Percentiles rank a stretch among this genome's conserved stretches.
phyloP scores from a whole-genome alignment of 1,139 yeast genomes.

The Blastobotrys arbuscula region DNA sequence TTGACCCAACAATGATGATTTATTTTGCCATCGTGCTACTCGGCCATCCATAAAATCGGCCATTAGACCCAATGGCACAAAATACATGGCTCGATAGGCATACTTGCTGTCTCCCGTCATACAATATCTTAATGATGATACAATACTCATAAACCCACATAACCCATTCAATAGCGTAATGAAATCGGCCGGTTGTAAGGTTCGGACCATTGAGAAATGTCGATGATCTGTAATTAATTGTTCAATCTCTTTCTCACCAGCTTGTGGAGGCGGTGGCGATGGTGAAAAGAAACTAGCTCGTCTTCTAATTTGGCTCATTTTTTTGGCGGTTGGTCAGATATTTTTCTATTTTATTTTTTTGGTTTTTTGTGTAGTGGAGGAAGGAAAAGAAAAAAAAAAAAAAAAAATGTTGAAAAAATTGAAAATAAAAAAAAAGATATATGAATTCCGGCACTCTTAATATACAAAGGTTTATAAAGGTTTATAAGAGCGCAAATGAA shows the following conservation, averaged over 20 bases:
- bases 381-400: background rate
- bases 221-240: constrained; percentile 57
- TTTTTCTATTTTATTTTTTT: background rate
- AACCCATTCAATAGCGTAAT: constrained; percentile 81
- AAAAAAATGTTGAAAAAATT: background rate
- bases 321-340: background rate
- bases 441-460: too few relatives aligned
- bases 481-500: too few relatives aligned
- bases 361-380: background rate
- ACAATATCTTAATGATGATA: constrained; percentile 73
- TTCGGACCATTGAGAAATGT: constrained; percentile 42
- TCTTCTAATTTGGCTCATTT: constrained; percentile 15
- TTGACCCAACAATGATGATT: constrained; percentile 92
- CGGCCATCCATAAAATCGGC: constrained; percentile 96
- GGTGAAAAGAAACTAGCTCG: constrained; percentile 35
- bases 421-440: background rate
- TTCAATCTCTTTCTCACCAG: constrained; percentile 56
- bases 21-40: constrained; percentile 90
- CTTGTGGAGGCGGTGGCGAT: constrained; percentile 34
- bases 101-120: constrained; percentile 38
- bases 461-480: too few relatives aligned
- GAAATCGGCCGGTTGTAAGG: constrained; percentile 88
- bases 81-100: constrained; percentile 83
- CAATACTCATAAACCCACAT: constrained; percentile 80
- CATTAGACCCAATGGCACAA: constrained; percentile 81